phyloP scores from a whole-genome alignment of 1,139 yeast genomes.

The Maudiozyma humilis region DNA sequence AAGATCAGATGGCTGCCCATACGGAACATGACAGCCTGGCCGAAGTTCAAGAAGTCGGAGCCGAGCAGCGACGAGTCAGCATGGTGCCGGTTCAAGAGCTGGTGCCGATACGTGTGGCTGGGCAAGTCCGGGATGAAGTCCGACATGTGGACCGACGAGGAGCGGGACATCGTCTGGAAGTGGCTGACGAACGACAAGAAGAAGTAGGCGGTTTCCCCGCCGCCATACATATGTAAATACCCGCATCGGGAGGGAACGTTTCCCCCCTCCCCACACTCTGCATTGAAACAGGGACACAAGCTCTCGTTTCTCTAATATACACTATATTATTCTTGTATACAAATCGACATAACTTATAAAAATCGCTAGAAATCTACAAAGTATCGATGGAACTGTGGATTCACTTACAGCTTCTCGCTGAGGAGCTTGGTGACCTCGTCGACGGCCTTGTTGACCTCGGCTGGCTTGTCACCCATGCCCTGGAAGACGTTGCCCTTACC shows the following conservation, averaged over 20 bases:
- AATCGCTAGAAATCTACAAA: too few relatives aligned
- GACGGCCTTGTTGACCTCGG: slow-evolving; percentile 64
- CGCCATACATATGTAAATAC: slow-evolving; percentile 1
- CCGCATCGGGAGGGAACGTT: neutral
- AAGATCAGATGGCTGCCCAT: neutral
- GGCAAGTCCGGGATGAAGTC: slow-evolving; percentile 14
- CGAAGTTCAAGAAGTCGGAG: neutral
- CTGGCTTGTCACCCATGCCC: slow-evolving; percentile 87
- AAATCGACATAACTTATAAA: neutral
- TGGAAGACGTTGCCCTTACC: slow-evolving; percentile 95
- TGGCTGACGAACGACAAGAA: slow-evolving; percentile 61
- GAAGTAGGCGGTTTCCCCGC: slow-evolving; percentile 19
- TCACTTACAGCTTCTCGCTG: slow-evolving; percentile 6
- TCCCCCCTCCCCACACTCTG: too few relatives aligned
- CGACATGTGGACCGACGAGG: slow-evolving; percentile 34
- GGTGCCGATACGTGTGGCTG: slow-evolving; percentile 15
- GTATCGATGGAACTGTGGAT: neutral
- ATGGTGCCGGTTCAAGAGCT: slow-evolving; percentile 16
- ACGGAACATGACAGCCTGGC: neutral
- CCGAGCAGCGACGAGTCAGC: slow-evolving; percentile 5
- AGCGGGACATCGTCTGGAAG: slow-evolving; percentile 58
- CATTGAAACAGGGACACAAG: too few relatives aligned
- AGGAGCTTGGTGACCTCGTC: slow-evolving; percentile 55
- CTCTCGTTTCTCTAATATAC: too few relatives aligned
- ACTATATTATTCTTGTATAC: neutral